Percentiles rank a stretch among this genome's conserved stretches.
Evolutionary conservation across 148 eudicot species (phyloP).

Genomic region (Spergularia marina): DNA sequence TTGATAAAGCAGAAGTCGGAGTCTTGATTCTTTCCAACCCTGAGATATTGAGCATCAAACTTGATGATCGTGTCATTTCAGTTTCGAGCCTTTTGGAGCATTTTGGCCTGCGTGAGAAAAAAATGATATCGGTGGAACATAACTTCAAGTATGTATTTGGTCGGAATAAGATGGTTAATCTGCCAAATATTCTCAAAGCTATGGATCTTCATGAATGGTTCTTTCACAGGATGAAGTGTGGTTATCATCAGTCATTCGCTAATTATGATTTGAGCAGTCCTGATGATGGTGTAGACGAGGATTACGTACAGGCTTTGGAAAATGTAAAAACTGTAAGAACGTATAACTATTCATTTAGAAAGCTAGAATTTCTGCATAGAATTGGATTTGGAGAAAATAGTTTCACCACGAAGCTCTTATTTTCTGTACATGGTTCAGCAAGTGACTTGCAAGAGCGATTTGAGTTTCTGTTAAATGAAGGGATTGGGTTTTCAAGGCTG

Average conservation of each 20-base stretch:
- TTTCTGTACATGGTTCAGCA: constrained; percentile 35
- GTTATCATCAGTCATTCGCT: constrained; percentile 33
- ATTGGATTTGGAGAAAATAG: constrained; percentile 70
- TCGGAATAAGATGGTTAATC: constrained; percentile 50
- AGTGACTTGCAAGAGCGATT: constrained; percentile 53
- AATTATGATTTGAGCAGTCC: constrained; percentile 31
- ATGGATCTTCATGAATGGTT: constrained; percentile 71
- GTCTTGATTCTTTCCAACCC: constrained; percentile 54
- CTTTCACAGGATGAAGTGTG: constrained; percentile 43
- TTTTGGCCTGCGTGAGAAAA: constrained; percentile 37
- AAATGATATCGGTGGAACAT: constrained; percentile 29
- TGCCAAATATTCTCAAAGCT: constrained; percentile 61
- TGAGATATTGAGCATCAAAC: constrained; percentile 45
- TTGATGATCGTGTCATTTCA: constrained; percentile 41
- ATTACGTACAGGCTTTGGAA: constrained; percentile 34
- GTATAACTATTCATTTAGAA: constrained; percentile 28
- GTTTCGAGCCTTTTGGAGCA: constrained; percentile 51
- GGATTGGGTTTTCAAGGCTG: constrained; percentile 49
- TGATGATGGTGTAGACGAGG: constrained; percentile 44
- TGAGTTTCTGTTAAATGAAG: constrained; percentile 48
- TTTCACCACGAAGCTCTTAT: constrained; percentile 38
- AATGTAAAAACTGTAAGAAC: constrained; percentile 30
- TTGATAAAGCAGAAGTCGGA: constrained; percentile 44
- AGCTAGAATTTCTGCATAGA: constrained; percentile 56
- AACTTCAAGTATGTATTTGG: constrained; percentile 58